Conservation (phyloP, 1,284 basidiomycete species). For the Cutaneotrichosporon cutaneum region DNA sequence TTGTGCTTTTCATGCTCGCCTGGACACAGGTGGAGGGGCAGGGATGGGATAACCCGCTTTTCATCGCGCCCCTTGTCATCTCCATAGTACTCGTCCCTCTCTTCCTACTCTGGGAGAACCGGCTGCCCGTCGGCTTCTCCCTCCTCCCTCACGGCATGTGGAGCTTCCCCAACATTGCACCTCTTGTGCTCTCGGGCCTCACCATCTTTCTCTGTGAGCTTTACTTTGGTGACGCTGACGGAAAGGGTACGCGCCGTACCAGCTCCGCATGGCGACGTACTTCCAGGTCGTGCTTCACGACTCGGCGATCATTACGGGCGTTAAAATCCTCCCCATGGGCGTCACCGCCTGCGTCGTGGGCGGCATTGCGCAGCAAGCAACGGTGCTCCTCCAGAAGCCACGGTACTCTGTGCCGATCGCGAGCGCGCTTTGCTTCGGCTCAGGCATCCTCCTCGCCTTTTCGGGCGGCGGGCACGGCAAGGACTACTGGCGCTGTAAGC, state of each 20-base stretch:
- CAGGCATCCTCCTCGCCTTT: slow-evolving; percentile 46
- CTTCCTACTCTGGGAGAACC: slow-evolving; percentile 36
- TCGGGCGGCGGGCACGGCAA: slow-evolving; percentile 39
- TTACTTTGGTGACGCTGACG: background rate
- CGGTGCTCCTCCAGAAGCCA: slow-evolving; percentile 42
- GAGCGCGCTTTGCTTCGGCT: slow-evolving; percentile 37
- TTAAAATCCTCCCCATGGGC: slow-evolving; percentile 50
- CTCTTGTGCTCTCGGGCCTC: slow-evolving; percentile 45
- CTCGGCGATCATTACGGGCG: slow-evolving; percentile 46
- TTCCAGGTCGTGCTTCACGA: slow-evolving; percentile 44
- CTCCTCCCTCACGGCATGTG: slow-evolving; percentile 49
- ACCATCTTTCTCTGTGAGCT: slow-evolving; percentile 15
- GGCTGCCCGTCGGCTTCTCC: slow-evolving; percentile 40
- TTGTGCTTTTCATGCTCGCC: slow-evolving; percentile 49
- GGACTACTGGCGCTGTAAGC: slow-evolving; percentile 43
- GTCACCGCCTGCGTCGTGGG: slow-evolving; percentile 46
- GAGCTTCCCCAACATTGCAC: slow-evolving; percentile 48
- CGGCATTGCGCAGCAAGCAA: slow-evolving; percentile 32
- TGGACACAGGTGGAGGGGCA: slow-evolving; percentile 44
- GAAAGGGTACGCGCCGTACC: slow-evolving; percentile 40
- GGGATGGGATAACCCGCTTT: slow-evolving; percentile 46
- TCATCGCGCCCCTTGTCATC: slow-evolving; percentile 47
- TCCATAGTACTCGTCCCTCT: slow-evolving; percentile 23
- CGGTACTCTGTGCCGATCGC: slow-evolving; percentile 40
- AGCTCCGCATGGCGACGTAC: slow-evolving; percentile 48